These are phyloP conservation scores for Xylaria sp. DNA, from an alignment of 2,329 filamentous ascomycete species.

Conservation along the genomic window DNA sequence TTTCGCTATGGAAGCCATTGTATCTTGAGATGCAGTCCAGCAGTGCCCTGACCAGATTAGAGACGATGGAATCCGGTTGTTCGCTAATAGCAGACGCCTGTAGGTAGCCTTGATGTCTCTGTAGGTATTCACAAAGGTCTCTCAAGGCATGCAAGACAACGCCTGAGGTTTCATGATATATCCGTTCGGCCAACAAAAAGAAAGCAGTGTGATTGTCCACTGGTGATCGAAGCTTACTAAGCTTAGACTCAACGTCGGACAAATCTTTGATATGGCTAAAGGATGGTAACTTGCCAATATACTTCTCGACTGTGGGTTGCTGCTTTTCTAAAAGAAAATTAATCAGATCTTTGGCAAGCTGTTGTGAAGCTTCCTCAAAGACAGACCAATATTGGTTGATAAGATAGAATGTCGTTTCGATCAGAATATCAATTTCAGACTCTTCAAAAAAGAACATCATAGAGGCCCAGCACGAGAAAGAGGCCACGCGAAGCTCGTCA, in stretches of 20 bases:
- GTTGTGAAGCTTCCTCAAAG: conserved; percentile 71
- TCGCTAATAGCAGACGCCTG: conserved; percentile 85
- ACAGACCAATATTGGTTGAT: conserved; percentile 81
- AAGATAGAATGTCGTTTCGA: conserved; percentile 91
- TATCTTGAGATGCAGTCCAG: conserved; percentile 89
- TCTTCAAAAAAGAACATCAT: conserved; percentile 80
- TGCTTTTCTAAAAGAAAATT: conserved; percentile 73
- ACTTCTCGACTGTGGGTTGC: conserved; percentile 68
- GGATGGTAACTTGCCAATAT: conserved; percentile 81
- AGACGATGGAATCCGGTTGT: conserved; percentile 80
- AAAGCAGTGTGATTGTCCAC: conserved; percentile 75
- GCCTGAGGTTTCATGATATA: conserved; percentile 84
- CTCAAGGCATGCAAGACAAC: conserved; percentile 84
- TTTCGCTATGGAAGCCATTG: conserved; percentile 72
- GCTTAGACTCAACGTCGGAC: conserved; percentile 71
- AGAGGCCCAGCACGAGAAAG: conserved; percentile 85
- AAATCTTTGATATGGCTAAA: conserved; percentile 77
- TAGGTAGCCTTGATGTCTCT: conserved; percentile 78
- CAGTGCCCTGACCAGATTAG: conserved; percentile 77
- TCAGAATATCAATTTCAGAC: conserved; percentile 80
- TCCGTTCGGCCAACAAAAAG: conserved; percentile 76
- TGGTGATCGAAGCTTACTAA: conserved; percentile 72
- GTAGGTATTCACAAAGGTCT: conserved; percentile 81
- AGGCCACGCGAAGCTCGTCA: conserved; percentile 77
- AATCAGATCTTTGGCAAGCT: conserved; percentile 71